Conservation (phyloP, 495 filamentous ascomycete genomes). For the Daldinia decipiens region DNA sequence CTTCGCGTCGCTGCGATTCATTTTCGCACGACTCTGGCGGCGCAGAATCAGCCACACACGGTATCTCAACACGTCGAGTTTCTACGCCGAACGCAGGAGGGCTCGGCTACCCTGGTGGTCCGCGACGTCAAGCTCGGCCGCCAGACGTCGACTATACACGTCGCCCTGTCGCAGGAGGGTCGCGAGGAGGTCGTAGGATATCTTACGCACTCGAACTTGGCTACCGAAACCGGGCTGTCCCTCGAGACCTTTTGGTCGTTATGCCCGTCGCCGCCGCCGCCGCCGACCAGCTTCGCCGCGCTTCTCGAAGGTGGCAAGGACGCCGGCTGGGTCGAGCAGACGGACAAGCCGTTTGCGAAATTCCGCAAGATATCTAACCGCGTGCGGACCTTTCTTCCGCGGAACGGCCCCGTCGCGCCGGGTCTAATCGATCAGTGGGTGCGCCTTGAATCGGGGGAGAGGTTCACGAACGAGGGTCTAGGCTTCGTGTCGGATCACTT, state of each 20-base stretch:
- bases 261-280: constrained; percentile 56
- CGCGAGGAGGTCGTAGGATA: constrained; percentile 73
- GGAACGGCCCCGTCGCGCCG: constrained; percentile 54
- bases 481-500: constrained; percentile 72
- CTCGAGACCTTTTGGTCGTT: constrained; percentile 61
- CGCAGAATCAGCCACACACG: constrained; percentile 70
- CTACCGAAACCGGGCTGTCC: constrained; percentile 66
- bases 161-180: constrained; percentile 63
- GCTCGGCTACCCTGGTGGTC: constrained; percentile 67
- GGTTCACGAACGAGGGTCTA: constrained; percentile 64
- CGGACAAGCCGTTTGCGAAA: constrained; percentile 58
- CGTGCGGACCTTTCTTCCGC: constrained; percentile 66
- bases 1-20: constrained; percentile 69
- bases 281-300: constrained; percentile 52
- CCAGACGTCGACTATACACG: constrained; percentile 75
- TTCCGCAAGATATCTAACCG: constrained; percentile 70
- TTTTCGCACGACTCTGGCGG: constrained; percentile 70
- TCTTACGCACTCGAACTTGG: constrained; percentile 70
- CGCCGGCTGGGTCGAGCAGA: constrained; percentile 54
- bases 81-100: constrained; percentile 72
- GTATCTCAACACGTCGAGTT: constrained; percentile 74
- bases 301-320: constrained; percentile 55
- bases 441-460: constrained; percentile 60
- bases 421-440: constrained; percentile 72
- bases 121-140: constrained; percentile 76